Percentiles rank a stretch among this genome's conserved stretches.
phyloP scores from a whole-genome alignment of 2,329 filamentous ascomycete species.

The Calcarisporium arbuscula region DNA sequence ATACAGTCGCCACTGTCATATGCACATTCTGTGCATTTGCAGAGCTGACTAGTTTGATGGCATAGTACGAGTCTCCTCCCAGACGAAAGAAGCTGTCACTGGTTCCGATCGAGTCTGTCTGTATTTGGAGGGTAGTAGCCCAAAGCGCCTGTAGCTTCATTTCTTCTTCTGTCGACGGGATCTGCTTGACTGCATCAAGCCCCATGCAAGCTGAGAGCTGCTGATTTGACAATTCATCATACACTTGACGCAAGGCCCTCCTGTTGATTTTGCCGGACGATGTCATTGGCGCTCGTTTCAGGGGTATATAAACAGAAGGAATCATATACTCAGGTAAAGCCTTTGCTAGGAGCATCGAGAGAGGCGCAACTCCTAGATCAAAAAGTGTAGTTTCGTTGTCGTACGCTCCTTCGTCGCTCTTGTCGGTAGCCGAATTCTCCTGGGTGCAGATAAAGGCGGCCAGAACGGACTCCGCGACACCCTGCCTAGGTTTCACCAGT shows the following conservation, averaged over 20 bases:
- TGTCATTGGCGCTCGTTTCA: neutral
- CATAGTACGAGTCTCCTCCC: neutral
- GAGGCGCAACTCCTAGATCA: neutral
- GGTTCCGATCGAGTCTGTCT: neutral
- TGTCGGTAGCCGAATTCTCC: neutral
- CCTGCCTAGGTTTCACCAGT: neutral
- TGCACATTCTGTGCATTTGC: neutral
- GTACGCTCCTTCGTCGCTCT: neutral
- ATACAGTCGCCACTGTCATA: neutral
- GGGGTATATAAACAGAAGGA: conserved; percentile 1
- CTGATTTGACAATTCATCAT: neutral
- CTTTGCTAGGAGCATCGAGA: neutral
- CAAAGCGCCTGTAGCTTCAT: neutral
- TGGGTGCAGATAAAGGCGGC: neutral
- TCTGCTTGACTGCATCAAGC: neutral
- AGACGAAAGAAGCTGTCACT: neutral
- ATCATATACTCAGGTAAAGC: conserved; percentile 6
- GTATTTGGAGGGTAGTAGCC: neutral
- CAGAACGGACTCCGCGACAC: neutral
- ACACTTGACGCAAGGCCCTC: neutral
- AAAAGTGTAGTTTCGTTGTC: neutral
- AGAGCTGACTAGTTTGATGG: neutral
- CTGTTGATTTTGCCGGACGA: neutral
- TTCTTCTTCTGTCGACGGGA: neutral
- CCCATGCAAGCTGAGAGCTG: neutral